Evolutionary conservation across 108 stramenopile genomes (phyloP).

Genomic region (Seminavis robusta): DNA sequence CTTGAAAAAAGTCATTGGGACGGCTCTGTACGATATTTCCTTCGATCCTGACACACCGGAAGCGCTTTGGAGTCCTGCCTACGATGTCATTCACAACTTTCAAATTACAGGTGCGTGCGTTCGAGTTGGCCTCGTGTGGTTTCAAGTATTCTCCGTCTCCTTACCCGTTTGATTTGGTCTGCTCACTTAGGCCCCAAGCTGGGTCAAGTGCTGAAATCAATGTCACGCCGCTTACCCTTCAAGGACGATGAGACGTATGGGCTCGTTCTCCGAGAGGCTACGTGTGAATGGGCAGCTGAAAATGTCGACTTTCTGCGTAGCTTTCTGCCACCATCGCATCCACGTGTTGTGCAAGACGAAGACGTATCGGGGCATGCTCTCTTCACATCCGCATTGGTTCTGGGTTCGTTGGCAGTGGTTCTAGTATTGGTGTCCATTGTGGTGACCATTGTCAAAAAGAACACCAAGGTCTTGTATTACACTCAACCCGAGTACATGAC

Average conservation of each 20-base stretch:
- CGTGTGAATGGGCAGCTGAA: slow-evolving; percentile 27
- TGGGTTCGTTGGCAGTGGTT: slow-evolving; percentile 8
- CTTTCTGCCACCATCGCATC: slow-evolving; percentile 20
- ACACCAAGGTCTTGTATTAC: slow-evolving; percentile 19
- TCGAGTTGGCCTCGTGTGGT: too few relatives aligned
- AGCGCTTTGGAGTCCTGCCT: slow-evolving; percentile 5
- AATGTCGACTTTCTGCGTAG: slow-evolving; percentile 14
- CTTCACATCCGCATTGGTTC: slow-evolving; percentile 3
- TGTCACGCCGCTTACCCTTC: slow-evolving; percentile 7
- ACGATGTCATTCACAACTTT: slow-evolving; percentile 2
- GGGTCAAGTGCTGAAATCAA: too few relatives aligned
- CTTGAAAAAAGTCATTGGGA: slow-evolving; percentile 11
- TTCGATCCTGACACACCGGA: neutral
- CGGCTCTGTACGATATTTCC: too few relatives aligned
- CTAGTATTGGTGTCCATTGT: slow-evolving; percentile 1
- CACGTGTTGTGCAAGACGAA: neutral
- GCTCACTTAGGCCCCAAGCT: too few relatives aligned
- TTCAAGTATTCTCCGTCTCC: too few relatives aligned
- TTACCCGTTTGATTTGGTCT: too few relatives aligned
- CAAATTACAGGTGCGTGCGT: neutral
- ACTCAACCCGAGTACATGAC: slow-evolving; percentile 27
- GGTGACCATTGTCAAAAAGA: neutral
- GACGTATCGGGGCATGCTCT: neutral
- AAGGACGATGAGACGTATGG: neutral
- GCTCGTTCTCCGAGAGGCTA: slow-evolving; percentile 22